These are phyloP conservation scores for Arxiozyma telluris DNA, from an alignment of 1,139 yeast species.

Conservation along the genomic window DNA sequence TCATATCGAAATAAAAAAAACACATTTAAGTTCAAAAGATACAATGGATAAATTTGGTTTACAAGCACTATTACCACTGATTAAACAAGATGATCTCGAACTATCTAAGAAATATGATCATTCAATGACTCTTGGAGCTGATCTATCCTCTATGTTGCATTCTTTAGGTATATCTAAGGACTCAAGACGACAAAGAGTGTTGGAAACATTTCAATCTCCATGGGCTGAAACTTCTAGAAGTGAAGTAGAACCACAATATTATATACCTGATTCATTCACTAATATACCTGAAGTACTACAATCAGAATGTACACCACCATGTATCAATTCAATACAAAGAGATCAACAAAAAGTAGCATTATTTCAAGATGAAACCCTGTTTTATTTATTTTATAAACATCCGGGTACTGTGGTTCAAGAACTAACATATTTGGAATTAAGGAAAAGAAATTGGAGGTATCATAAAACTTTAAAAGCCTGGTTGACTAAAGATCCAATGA, in stretches of 20 bases:
- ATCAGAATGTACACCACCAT: slow-evolving; percentile 27
- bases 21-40: slow-evolving; percentile 4
- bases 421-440: slow-evolving; percentile 82
- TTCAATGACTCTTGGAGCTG: slow-evolving; percentile 70
- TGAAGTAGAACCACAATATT: slow-evolving; percentile 75
- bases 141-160: slow-evolving; percentile 61
- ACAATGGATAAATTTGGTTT: slow-evolving; percentile 60
- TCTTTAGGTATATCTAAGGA: slow-evolving; percentile 28
- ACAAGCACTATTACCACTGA: slow-evolving; percentile 58
- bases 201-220: slow-evolving; percentile 77
- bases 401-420: slow-evolving; percentile 93
- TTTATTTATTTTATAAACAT: slow-evolving; percentile 87
- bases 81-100: slow-evolving; percentile 34
- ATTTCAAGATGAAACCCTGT: slow-evolving; percentile 86
- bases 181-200: slow-evolving; percentile 33
- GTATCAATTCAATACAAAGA: slow-evolving; percentile 33
- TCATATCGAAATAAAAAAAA: background rate
- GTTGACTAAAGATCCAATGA: slow-evolving; percentile 88
- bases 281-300: slow-evolving; percentile 34
- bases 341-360: slow-evolving; percentile 65
- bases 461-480: slow-evolving; percentile 94
- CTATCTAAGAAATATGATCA: slow-evolving; percentile 21
- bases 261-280: slow-evolving; percentile 36
- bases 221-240: slow-evolving; percentile 90
- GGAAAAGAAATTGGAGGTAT: slow-evolving; percentile 90